Evolutionary conservation across 164 flowering plant genomes (phyloP), one percentile per base, ranked within the genome.

Genomic region (Paratinospora sagittata): DNA sequence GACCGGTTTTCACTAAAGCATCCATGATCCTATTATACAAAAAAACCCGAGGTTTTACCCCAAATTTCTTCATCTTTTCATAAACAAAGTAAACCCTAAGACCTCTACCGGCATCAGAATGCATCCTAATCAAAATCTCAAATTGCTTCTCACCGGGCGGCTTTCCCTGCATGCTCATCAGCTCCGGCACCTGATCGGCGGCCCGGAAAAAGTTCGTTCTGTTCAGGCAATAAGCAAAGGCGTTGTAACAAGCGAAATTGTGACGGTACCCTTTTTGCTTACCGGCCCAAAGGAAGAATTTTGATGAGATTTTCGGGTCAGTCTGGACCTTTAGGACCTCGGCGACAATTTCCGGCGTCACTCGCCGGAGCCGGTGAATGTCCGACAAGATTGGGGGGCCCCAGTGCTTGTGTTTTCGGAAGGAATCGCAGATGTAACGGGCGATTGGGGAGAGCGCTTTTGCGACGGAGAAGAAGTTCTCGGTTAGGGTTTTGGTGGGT

Each of bases 271-370:
- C 99, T 83, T 92, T 95, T 62, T 95, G 99, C 82, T 88, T 95
- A 75, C 97, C 91, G 21, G 97, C 97, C 97, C 98, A 95, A 68
- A 83, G 85, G 77, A 95, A 95, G 82, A 95, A 92, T 82, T 85
- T 86, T 76, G 97, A 81, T 8, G 88, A 87, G 19, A 88, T 52
- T 10, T 63, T 73, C 17, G 96, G 85, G 76, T 91, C 85, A 27
- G 73, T 78, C 71, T 86, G 85, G 14, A 83, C 81, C 74, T 91
- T 92, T 23, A 95, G 87, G 23, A 92, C 92, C 78, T 95, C 97
- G 2, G 97, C 83, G 3, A 92, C 98, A 4, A 91, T 80, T 34
- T 76, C 67, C 1, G 97, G 96, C 1, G 97, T 87, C 11, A 95
- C 97, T 0, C 98, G 87, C 4, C 94, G 92, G 64, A 95, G 96